A percentile compares a stretch with the other conserved stretches of the same genome.
phyloP scores from a whole-genome alignment of 2,329 filamentous ascomycete species.

The Xylaria digitata region DNA sequence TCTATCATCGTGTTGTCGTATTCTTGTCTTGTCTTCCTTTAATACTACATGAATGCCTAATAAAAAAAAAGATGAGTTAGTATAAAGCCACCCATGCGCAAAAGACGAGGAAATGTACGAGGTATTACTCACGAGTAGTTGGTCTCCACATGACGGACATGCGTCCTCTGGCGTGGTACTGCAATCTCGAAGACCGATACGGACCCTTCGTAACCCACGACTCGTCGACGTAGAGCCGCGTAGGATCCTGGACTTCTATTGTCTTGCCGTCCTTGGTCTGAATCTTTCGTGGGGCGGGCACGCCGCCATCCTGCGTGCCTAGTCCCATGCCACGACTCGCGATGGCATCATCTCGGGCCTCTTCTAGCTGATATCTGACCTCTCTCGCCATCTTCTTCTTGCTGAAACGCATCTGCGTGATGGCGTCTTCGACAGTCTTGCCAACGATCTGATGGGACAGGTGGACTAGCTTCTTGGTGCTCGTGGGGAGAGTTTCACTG shows the following conservation, averaged over 20 bases:
- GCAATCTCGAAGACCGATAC: conserved; percentile 66
- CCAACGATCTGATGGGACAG: conserved; percentile 89
- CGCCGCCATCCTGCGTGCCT: conserved; percentile 56
- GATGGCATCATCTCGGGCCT: conserved; percentile 84
- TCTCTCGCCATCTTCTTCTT: conserved; percentile 92
- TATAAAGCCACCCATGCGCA: not conserved
- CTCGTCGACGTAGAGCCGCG: conserved; percentile 89
- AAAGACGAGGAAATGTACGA: conserved; percentile 21
- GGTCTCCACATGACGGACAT: conserved; percentile 76
- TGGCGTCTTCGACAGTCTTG: conserved; percentile 93
- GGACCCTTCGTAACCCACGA: conserved; percentile 89
- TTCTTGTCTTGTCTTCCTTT: conserved; percentile 92
- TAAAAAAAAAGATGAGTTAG: conserved; percentile 38
- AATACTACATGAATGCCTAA: conserved; percentile 80
- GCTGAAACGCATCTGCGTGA: conserved; percentile 93
- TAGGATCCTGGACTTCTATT: conserved; percentile 76
- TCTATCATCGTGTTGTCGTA: conserved; percentile 82
- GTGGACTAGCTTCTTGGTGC: conserved; percentile 89
- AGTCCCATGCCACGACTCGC: conserved; percentile 88
- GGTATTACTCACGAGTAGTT: conserved; percentile 73
- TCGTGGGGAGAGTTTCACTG: conserved; percentile 82
- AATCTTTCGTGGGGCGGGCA: conserved; percentile 65
- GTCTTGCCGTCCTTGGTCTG: conserved; percentile 79
- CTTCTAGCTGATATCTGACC: conserved; percentile 80
- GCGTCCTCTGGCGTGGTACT: conserved; percentile 81